phyloP scores from a whole-genome alignment of 2,329 filamentous ascomycete species.

The Pseudogymnoascus sp. region DNA sequence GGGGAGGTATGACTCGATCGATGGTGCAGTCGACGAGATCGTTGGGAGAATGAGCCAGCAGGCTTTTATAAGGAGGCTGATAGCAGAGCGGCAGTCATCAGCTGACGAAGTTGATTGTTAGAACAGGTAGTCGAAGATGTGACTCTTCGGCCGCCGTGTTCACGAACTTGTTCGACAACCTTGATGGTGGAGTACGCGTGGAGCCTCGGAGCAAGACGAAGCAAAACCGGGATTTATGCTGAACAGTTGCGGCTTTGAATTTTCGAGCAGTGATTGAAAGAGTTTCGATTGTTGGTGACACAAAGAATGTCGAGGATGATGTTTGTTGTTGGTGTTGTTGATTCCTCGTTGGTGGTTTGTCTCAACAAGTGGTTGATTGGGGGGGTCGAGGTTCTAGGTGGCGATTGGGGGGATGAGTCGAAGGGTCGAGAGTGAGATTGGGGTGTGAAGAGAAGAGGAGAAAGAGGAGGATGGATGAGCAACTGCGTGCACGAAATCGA shows the following conservation, averaged over 20 bases:
- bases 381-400: slow-evolving; percentile 9
- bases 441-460: background rate
- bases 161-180: slow-evolving; percentile 18
- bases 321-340: slow-evolving; percentile 3
- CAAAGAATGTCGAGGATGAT: background rate
- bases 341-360: background rate
- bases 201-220: slow-evolving; percentile 4
- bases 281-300: background rate
- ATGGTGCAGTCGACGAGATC: slow-evolving; percentile 15
- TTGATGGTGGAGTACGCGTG: slow-evolving; percentile 11
- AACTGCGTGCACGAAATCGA: slow-evolving; percentile 12
- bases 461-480: slow-evolving; percentile 10
- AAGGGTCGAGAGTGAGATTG: background rate
- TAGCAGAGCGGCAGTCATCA: slow-evolving; percentile 38
- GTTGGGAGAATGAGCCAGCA: slow-evolving; percentile 16
- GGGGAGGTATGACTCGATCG: slow-evolving; percentile 17
- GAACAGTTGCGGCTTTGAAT: background rate
- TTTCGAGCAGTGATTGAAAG: background rate
- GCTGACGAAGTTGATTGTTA: slow-evolving; percentile 33
- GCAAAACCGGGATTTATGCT: background rate
- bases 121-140: slow-evolving; percentile 43
- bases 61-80: slow-evolving; percentile 26
- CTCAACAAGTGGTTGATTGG: background rate
- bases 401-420: slow-evolving; percentile 9
- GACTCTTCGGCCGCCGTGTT: slow-evolving; percentile 39